Evolutionary conservation across 768 basidiomycete genomes (phyloP), one percentile per base, ranked within the genome.

Genomic region (Termitomyces sp.): DNA sequence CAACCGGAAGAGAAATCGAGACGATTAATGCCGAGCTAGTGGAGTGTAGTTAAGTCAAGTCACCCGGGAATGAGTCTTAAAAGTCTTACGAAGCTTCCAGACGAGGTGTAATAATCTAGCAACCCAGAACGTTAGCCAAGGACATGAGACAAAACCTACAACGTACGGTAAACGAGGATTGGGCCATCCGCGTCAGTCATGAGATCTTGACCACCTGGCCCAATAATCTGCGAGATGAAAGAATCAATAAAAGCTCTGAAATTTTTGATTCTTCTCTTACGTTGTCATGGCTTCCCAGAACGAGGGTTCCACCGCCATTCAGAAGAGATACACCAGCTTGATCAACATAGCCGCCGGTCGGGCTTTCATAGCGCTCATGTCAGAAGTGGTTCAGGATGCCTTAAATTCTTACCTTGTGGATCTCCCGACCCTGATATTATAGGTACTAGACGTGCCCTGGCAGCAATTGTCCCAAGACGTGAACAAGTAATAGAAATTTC

Each of bases 341-440:
- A 59, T 84, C 83, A 43, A 78, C 75, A 56, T 71, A 84, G 0
- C 72, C 69, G 3, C 81, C 79, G 11, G 64, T 70, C 11, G 71
- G 60, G 29, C 80, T 80, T 31, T 27, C n/a, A 32, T 48, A 20
- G 16, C 22, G 16, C 38, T 43, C 16, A 12, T 6, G 10, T 38
- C 13, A 50, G n/a, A 18, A 11, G 48, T 54, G 3, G 10, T 20
- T 36, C n/a, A 4, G 6, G 22, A 38, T 45, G 23, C 5, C 1
- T 46, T 35, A 10, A 38, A 27, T 20, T 33, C 52, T 23, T 12
- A 78, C 78, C 66, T 72, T 4, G 70, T 61, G 5, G 79, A 75
- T 29, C 83, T 72, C 20, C 80, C 80, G 29, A 85, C 81, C 9
- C 81, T 75, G 52, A 83, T 85, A 56, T 83, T 85, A 61, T 84